Base-by-base conservation (phyloP, 2,329 filamentous ascomycete genomes). In the Macrophomina phaseolina region DNA sequence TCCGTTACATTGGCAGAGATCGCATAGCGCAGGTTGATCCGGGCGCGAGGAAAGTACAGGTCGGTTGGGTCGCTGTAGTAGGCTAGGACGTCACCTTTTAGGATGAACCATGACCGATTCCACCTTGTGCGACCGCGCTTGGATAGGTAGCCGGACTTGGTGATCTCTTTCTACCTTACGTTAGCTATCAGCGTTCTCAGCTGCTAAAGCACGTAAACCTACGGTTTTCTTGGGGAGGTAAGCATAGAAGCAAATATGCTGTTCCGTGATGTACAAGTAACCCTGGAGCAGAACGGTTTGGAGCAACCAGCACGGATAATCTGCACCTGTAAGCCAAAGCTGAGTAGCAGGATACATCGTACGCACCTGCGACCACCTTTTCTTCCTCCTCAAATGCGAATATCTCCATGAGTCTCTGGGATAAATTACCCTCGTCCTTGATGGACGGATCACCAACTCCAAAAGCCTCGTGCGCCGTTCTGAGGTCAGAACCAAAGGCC, bases 171-270 rank as follows among this genome's bases (percentile, higher is more conserved):
- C 71, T 81, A 53, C 11, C 28, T 18, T 16, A 4, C 38, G 61
- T 77, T 53, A 78, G 76, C 1, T 23, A 28, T 6, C 3, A 6
- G 18, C 14, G 5, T 36, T 16, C 16, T 14, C 4, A 11, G 14
- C 4, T 18, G 2, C 23, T 23, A 7, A 3, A 23, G 7, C 14
- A 18, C n/a, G n/a, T 28, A 8, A 23, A 74, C 89, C 79, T 83
- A 91, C 91, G 62, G 91, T 88, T 84, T 95, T 97, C 83, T 94
- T 96, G 6, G 93, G 93, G n/a, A 98, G 85, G 76, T 97, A 97
- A 46, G 95, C 93, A 76, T 97, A 98, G 78, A 98, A 99, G 80
- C 94, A 97, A 68, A 98, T 91, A 76, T 99, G 95, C 72, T 90
- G 91, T 68, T 91, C 85, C 0, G 95, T 98, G 74, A 99, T 92